Evolutionary conservation across 805 yeast genomes (phyloP), one percentile per base, ranked within the genome.

Genomic region (Saturnispora mendoncae): DNA sequence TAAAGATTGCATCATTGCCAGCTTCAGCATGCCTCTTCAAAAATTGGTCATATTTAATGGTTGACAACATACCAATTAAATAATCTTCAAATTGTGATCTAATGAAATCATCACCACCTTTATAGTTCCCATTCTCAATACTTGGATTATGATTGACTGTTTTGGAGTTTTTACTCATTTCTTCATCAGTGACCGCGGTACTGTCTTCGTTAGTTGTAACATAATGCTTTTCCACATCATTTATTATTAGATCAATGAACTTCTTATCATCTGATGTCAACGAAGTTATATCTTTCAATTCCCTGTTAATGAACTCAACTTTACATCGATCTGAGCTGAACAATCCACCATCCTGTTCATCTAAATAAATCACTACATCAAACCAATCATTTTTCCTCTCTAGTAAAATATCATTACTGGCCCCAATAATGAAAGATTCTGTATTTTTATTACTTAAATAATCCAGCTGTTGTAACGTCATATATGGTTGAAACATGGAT

Each of bases 31-130:
- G 30, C 3, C 33, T 26, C 9, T 21, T 57, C 9, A 72, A 50
- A 52, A 80, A 85, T 38, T 70, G 76, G 49, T 72, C 72, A 51
- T 79, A 83, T 58, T 94, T 82, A 18, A 74, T 77, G 20, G 84
- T 70, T 0, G 94, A 68, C 19, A 90, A 57, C 47, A 92, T 58
- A 9, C 94, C 85, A 44, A 82, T 71, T 20, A 88, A 61, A 55
- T 92, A 92, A 53, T 88, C 97, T 55, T 92, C 98, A 60, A 90
- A 88, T 52, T 79, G 86, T 62, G 78, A 72, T 39, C 97, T 65
- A 25, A 92, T 79, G 54, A 80, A 85, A 60, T 92, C 98, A 53
- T 92, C 97, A 50, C 84, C 78, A 3, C 90, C 90, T 33, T 63
- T 61, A 54, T 71, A 81, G 20, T 35, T 41, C 10, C 55, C 56